Percentiles rank a stretch among this genome's conserved stretches.
These are phyloP conservation scores for Echites panduratus DNA, from an alignment of 257 asterid genomes.

Conservation along the genomic window DNA sequence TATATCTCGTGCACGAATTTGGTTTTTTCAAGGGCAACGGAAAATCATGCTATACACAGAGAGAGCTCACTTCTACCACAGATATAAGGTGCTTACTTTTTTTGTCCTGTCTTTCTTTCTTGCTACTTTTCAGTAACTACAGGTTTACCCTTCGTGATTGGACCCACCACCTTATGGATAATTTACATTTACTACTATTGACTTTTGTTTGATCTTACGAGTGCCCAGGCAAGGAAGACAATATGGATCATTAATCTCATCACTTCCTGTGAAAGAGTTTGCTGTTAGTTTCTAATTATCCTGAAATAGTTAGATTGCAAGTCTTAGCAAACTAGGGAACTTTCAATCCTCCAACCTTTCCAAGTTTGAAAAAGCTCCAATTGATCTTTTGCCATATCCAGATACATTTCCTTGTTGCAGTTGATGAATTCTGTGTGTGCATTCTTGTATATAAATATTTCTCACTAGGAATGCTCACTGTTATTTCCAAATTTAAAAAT, in stretches of 20 bases:
- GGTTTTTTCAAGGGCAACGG: conserved; percentile 74
- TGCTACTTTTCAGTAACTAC: neutral
- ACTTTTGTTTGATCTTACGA: neutral
- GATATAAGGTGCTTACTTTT: conserved; percentile 69
- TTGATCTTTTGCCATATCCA: neutral
- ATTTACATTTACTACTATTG: neutral
- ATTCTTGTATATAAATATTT: neutral
- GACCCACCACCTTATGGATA: neutral
- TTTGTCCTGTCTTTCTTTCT: neutral
- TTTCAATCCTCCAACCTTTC: neutral
- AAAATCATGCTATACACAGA: conserved; percentile 89
- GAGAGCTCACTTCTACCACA: conserved; percentile 93
- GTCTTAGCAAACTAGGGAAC: neutral
- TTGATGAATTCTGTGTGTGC: neutral
- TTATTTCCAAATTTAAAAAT: neutral
- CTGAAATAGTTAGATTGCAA: neutral
- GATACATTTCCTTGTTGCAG: neutral
- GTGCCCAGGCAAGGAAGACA: neutral
- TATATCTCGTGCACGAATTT: conserved; percentile 78
- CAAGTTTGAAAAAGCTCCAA: neutral
- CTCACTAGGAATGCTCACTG: neutral
- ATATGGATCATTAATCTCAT: neutral
- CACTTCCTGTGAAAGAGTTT: neutral
- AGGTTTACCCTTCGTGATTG: neutral
- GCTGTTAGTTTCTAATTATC: neutral